Evolutionary conservation across 2,329 filamentous ascomycete species (phyloP), one percentile per base, ranked within the genome.

Genomic region (Dothiorella sarmentorum): DNA sequence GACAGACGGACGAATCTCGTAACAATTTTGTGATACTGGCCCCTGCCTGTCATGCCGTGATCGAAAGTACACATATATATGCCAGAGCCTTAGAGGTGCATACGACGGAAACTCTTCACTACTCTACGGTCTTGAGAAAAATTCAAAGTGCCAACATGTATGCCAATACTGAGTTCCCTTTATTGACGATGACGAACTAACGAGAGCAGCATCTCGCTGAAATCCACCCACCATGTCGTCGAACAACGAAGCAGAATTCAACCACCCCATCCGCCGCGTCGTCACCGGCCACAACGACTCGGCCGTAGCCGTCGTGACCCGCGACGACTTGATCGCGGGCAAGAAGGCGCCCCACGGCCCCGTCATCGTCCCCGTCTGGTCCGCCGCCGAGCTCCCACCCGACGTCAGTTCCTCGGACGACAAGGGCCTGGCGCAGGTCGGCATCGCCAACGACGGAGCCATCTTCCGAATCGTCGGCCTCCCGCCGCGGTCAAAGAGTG

Each of bases 221-320:
- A n/a, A n/a, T n/a, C n/a, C n/a, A n/a, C n/a, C 5, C 26, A 47
- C n/a, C n/a, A 52, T 52, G 47, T 51, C 45, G 2, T 37, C 47
- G 10, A 52, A 38, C 31, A 31, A 52, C 31, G 47, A 52, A n/a
- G 47, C 47, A 26, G 31, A 52, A 13, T 52, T 52, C 47, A 52
- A 38, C 31, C 20, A 18, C 2, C 47, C 47, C 4, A 52, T 52
- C 18, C 47, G 47, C 31, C 47, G 47, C 9, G 47, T 52, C 3
- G 47, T 52, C n/a, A 52, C 47, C 1, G 47, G 47, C 13, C 47
- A 52, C 47, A 35, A 49, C 3, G 45, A 33, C 1, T 2, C 20
- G 4, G 45, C 45, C 1, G 27, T 33, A 11, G 45, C 29, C 3
- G 15, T 49, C 29, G 29, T 49, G 11, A 49, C 47, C 0, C 31